Conservation (phyloP, 768 basidiomycete species). For the Trametes cinnabarina region DNA sequence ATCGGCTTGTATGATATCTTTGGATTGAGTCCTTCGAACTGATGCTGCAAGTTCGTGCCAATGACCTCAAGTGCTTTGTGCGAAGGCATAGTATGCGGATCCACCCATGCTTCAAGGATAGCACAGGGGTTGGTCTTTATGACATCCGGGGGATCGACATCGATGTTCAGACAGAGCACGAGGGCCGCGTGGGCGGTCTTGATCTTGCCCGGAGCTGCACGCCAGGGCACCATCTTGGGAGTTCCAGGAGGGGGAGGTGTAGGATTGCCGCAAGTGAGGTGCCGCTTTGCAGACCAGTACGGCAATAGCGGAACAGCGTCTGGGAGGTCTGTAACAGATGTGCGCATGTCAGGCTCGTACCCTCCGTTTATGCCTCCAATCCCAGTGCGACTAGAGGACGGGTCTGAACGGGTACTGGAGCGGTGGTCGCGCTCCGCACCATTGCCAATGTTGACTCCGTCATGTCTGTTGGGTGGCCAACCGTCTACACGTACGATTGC, state of each 20-base stretch:
- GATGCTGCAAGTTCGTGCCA: slow-evolving; percentile 88
- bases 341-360: slow-evolving; percentile 30
- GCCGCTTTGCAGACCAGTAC: slow-evolving; percentile 86
- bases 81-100: slow-evolving; percentile 88
- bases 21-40: slow-evolving; percentile 93
- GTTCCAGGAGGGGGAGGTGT: slow-evolving; percentile 66
- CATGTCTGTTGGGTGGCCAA: neutral
- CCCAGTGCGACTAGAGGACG: slow-evolving; percentile 27
- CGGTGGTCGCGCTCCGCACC: slow-evolving; percentile 34
- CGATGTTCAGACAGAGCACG: slow-evolving; percentile 93
- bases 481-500: slow-evolving; percentile 9
- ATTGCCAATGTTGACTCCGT: slow-evolving; percentile 25
- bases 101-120: slow-evolving; percentile 94
- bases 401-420: slow-evolving; percentile 31
- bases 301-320: slow-evolving; percentile 62
- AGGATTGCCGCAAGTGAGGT: slow-evolving; percentile 87
- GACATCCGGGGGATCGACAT: slow-evolving; percentile 95
- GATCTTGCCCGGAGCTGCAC: slow-evolving; percentile 77
- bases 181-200: slow-evolving; percentile 89
- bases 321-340: slow-evolving; percentile 30
- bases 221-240: slow-evolving; percentile 72
- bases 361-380: slow-evolving; percentile 24
- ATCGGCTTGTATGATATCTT: slow-evolving; percentile 95
- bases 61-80: slow-evolving; percentile 93
- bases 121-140: slow-evolving; percentile 98